phyloP scores from a whole-genome alignment of 352 stramenopile species.

The Peronospora farinosa region DNA sequence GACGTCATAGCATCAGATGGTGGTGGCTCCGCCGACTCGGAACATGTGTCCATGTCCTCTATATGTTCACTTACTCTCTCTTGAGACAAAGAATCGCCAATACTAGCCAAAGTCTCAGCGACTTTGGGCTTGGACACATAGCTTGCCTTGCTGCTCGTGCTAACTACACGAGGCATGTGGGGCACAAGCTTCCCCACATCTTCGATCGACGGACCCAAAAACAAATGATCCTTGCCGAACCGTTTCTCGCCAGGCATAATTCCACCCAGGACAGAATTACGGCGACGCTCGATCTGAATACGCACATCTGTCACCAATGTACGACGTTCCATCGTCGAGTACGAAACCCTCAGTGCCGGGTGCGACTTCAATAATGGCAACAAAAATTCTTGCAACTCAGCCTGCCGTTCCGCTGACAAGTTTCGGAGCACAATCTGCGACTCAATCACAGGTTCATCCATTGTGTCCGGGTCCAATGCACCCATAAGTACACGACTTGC shows the following conservation, averaged over 20 bases:
- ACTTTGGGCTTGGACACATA: slow-evolving; percentile 65
- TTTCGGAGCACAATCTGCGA: slow-evolving; percentile 65
- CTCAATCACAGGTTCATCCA: slow-evolving; percentile 40
- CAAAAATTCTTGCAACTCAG: slow-evolving; percentile 54
- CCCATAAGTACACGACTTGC: slow-evolving; percentile 54
- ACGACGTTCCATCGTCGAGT: slow-evolving; percentile 59
- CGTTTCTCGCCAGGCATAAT: slow-evolving; percentile 50
- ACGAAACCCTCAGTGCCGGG: slow-evolving; percentile 58
- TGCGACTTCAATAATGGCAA: slow-evolving; percentile 69
- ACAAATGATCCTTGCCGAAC: slow-evolving; percentile 63
- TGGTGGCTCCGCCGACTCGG: slow-evolving; percentile 19
- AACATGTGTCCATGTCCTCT: slow-evolving; percentile 25
- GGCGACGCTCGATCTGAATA: slow-evolving; percentile 71
- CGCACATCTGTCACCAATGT: slow-evolving; percentile 73
- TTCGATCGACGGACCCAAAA: slow-evolving; percentile 55
- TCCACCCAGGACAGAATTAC: slow-evolving; percentile 50
- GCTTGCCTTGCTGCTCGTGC: slow-evolving; percentile 49
- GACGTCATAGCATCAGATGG: slow-evolving; percentile 7
- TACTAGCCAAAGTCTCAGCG: slow-evolving; percentile 12
- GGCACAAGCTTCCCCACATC: slow-evolving; percentile 67
- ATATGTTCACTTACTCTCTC: slow-evolving; percentile 29
- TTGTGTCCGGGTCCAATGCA: slow-evolving; percentile 37
- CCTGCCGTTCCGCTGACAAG: slow-evolving; percentile 45
- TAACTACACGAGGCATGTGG: slow-evolving; percentile 49
- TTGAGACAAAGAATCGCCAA: slow-evolving; percentile 15